phyloP scores from a whole-genome alignment of 2,329 filamentous ascomycete genomes.

The Aspergillus sp. region DNA sequence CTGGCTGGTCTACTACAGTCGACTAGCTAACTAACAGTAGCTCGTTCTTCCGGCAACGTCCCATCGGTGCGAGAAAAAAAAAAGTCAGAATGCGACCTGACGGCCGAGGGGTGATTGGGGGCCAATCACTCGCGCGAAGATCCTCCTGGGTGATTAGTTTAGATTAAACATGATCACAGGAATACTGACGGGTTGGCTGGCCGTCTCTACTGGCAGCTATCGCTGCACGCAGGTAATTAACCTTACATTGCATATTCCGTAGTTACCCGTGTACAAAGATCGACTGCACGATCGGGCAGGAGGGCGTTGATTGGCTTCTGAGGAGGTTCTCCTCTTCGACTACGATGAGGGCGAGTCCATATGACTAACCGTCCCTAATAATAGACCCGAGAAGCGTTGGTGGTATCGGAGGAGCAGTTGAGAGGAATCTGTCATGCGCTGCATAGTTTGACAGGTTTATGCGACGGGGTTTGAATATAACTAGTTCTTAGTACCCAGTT shows the following conservation, averaged over 20 bases:
- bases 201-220: not conserved
- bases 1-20: not conserved
- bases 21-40: not conserved
- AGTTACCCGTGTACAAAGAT: conserved; percentile 20
- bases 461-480: too few relatives aligned
- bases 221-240: conserved; percentile 26
- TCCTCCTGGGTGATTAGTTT: not conserved
- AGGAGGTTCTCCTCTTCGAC: not conserved
- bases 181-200: not conserved
- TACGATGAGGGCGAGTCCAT: not conserved
- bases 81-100: not conserved
- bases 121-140: not conserved
- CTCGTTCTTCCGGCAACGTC: not conserved
- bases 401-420: too few relatives aligned
- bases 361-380: not conserved
- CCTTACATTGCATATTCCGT: conserved; percentile 27
- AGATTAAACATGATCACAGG: not conserved
- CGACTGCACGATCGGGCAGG: conserved; percentile 15
- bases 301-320: not conserved
- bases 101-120: not conserved
- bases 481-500: too few relatives aligned
- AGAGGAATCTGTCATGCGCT: too few relatives aligned
- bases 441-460: too few relatives aligned
- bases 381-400: not conserved
- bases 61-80: not conserved